These are phyloP conservation scores for Berberis vulgaris DNA, from an alignment of 164 flowering plant species.

Conservation along the genomic window DNA sequence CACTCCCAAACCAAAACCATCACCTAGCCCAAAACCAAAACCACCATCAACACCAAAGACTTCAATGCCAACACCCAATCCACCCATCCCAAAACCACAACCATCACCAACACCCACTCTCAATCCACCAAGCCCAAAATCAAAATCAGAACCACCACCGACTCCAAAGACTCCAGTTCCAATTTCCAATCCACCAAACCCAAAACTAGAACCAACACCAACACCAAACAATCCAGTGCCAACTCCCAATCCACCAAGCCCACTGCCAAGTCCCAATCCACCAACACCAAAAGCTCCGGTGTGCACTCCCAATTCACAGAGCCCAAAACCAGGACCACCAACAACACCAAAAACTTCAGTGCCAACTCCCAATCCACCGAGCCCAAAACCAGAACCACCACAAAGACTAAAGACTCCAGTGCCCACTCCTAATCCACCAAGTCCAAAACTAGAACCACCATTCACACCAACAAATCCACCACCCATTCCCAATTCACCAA, in stretches of 20 bases:
- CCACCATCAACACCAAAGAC: background rate
- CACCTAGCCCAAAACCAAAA: background rate
- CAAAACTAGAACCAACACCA: too few species aligned
- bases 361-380: background rate
- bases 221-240: too few species aligned
- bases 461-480: too few species aligned
- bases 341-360: background rate
- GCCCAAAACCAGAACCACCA: too few species aligned
- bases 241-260: too few species aligned
- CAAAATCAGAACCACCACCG: background rate
- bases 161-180: background rate
- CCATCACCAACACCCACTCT: background rate
- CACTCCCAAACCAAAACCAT: background rate
- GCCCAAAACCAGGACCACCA: background rate
- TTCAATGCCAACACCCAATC: background rate
- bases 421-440: too few species aligned
- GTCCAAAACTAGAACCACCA: too few species aligned
- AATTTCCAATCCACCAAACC: background rate
- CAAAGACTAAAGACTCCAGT: too few species aligned
- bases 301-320: background rate
- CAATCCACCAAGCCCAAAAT: background rate
- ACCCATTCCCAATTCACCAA: too few species aligned
- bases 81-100: background rate
- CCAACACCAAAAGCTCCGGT: background rate
- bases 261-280: too few species aligned